Evolutionary conservation across 2,329 filamentous ascomycete genomes (phyloP).

Genomic region (Trichoderma guizhouense): DNA sequence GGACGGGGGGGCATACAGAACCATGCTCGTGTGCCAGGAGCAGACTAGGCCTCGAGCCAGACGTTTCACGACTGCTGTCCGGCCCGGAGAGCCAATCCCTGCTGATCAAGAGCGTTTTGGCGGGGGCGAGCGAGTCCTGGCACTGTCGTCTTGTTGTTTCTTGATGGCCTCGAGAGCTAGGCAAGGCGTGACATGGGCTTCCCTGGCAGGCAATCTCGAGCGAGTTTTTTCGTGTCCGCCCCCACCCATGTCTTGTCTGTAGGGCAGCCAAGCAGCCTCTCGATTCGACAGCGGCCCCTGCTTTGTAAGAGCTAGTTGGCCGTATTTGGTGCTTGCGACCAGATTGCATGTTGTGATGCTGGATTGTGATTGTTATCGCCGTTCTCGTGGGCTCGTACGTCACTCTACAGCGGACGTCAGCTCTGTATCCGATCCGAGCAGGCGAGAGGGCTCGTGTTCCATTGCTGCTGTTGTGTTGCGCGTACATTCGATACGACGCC

Average conservation of each 20-base stretch:
- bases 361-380: slow-evolving; percentile 1
- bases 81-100: slow-evolving; percentile 15
- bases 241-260: background rate
- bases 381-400: background rate
- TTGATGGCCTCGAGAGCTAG: background rate
- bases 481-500: background rate
- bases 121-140: background rate
- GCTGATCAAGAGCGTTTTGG: slow-evolving; percentile 12
- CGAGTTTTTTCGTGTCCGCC: slow-evolving; percentile 1
- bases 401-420: background rate
- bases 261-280: background rate
- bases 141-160: background rate
- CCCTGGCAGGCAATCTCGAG: slow-evolving; percentile 10
- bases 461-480: background rate
- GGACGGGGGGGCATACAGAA: background rate
- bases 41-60: slow-evolving; percentile 7
- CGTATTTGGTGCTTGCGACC: background rate
- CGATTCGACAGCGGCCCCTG: background rate
- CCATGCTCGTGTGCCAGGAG: background rate
- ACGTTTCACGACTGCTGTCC: slow-evolving; percentile 17
- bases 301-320: background rate
- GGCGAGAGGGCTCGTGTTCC: background rate
- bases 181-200: background rate
- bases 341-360: background rate
- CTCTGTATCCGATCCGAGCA: background rate